Base-by-base conservation (phyloP, 768 basidiomycete species). In the Amanita exitialis region DNA sequence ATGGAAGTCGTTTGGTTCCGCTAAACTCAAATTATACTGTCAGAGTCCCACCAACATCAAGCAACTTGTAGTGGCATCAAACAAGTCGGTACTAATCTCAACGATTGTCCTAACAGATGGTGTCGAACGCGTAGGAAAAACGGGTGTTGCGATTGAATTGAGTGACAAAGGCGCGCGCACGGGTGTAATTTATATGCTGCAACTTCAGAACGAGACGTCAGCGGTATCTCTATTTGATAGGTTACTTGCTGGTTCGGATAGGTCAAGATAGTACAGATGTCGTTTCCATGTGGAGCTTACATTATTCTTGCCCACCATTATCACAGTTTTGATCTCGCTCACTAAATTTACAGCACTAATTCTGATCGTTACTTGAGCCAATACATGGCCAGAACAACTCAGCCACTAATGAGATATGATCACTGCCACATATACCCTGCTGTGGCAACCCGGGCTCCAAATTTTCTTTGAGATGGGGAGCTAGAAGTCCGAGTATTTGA, bases 61-160 rank as follows among this genome's bases (percentile, higher is more conserved):
- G 68, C 96, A 99, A 66, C 79, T 99, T 25, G 96, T 98, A 13
- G 94, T 97, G 27, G 86, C 93, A 66, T 79, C 84, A 6, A 90
- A 82, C 51, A 84, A 83, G 58, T 73, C 81, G 4, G 72, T 91
- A 57, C 66, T 98, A 37, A 93, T 99, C 56, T 95, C 91, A 37
- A 97, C 96, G 5, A 96, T 98, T 55, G 90, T 99, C 27, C 72
- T 97, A 47, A 90, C 85, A 4, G 94, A 97, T 64, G 96, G 94
- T 6, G 95, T 98, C 23, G 96, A 99, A 68, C 77, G 95, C 42
- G 95, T 99, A n/a, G 96, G 90, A 18, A 97, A 95, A 70, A 98
- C 95, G 2, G 96, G 96, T 12, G 86, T 99, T 36, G 96, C 96
- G 41, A 85, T 99, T 55, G 95, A 98, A 66, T 69, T 99, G 47